These are phyloP conservation scores for Chaetomiaceae sp. DNA, from an alignment of 2,329 filamentous ascomycete genomes.

Conservation along the genomic window DNA sequence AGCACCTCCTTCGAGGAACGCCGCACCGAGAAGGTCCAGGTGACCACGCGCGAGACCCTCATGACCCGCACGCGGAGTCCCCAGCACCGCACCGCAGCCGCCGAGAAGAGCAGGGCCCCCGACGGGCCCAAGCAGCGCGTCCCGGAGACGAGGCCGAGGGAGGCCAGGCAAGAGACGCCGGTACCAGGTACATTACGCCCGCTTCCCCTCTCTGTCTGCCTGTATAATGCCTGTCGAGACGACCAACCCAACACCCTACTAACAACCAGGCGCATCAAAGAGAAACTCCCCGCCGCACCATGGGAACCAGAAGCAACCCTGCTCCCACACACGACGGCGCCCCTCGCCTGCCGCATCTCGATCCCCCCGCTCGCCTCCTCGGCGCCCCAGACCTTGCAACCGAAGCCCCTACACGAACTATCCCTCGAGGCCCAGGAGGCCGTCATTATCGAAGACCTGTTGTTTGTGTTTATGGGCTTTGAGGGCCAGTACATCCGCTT, in stretches of 20 bases:
- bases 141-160: constrained; percentile 39
- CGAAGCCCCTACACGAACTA: constrained; percentile 63
- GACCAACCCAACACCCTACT: constrained; percentile 19
- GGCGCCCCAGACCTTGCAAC: constrained; percentile 65
- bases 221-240: too few species aligned
- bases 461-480: constrained; percentile 97
- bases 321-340: constrained; percentile 61
- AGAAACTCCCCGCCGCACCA: constrained; percentile 34
- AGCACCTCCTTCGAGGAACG: constrained; percentile 49
- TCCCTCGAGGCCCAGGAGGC: constrained; percentile 79
- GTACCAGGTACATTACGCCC: constrained; percentile 47
- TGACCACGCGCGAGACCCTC: constrained; percentile 60
- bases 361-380: constrained; percentile 66
- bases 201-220: too few species aligned
- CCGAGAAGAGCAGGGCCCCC: constrained; percentile 31
- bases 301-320: constrained; percentile 82
- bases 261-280: constrained; percentile 18
- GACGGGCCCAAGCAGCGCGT: constrained; percentile 40
- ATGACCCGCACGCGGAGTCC: constrained; percentile 57
- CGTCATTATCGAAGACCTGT: constrained; percentile 79
- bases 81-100: constrained; percentile 38
- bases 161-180: constrained; percentile 42
- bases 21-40: constrained; percentile 48
- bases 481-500: constrained; percentile 97
- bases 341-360: constrained; percentile 58